These are phyloP conservation scores for Coleophoma cylindrospora DNA, from an alignment of 2,329 filamentous ascomycete genomes.

Conservation along the genomic window DNA sequence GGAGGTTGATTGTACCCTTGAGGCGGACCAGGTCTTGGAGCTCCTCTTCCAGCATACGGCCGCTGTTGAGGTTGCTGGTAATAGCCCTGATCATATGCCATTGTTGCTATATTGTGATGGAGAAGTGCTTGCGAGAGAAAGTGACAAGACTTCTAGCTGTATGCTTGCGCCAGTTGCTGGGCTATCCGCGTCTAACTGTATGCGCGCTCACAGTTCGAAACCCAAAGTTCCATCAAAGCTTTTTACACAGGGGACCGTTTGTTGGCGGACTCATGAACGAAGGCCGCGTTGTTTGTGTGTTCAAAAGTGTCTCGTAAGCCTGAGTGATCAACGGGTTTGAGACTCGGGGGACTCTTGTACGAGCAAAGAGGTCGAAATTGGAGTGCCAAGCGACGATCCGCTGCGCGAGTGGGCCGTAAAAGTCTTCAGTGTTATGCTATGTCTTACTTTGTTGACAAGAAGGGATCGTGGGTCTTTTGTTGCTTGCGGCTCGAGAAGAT, in stretches of 20 bases:
- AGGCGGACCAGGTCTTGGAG: slow-evolving; percentile 18
- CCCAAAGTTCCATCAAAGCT: neutral
- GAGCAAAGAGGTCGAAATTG: neutral
- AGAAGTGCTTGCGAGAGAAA: neutral
- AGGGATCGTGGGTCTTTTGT: neutral
- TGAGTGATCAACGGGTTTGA: slow-evolving; percentile 1
- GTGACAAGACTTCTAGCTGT: neutral
- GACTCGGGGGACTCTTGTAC: neutral
- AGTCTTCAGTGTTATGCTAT: no score
- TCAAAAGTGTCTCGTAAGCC: neutral
- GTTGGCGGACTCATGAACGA: neutral
- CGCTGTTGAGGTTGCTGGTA: slow-evolving; percentile 22
- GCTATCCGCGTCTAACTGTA: neutral
- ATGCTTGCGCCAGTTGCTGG: neutral
- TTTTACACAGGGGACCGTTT: neutral
- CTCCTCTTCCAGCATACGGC: slow-evolving; percentile 22
- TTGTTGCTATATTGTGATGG: slow-evolving; percentile 7
- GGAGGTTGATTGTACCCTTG: slow-evolving; percentile 19
- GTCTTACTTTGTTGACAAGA: neutral
- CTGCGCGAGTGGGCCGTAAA: neutral
- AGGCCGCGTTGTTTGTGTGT: neutral
- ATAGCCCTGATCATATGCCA: slow-evolving; percentile 26
- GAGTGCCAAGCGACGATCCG: neutral
- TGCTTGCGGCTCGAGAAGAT: neutral
- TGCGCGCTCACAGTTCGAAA: neutral